Percentiles rank a stretch among this genome's conserved stretches.
Evolutionary conservation across 1,139 yeast species (phyloP).

Genomic region (Geotrichum bryndzae): DNA sequence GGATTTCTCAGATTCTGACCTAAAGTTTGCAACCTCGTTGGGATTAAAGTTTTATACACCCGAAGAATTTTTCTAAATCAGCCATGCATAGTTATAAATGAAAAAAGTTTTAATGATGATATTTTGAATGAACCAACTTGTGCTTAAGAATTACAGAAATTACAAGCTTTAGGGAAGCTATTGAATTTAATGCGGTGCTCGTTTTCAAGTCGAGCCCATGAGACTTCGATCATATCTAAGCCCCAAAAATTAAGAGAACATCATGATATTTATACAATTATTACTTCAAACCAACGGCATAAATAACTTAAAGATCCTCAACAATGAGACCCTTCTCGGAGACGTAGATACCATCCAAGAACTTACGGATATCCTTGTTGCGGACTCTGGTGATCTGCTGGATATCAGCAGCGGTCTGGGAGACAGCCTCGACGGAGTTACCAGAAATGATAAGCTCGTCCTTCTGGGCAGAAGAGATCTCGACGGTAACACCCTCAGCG

Average conservation of each 20-base stretch:
- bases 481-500: slow-evolving; percentile 88
- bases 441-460: slow-evolving; percentile 91
- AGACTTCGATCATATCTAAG: neutral
- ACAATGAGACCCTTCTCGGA: slow-evolving; percentile 90
- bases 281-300: slow-evolving; percentile 5
- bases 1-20: slow-evolving; percentile 79
- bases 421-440: slow-evolving; percentile 96
- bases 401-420: slow-evolving; percentile 97
- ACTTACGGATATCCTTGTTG: slow-evolving; percentile 99
- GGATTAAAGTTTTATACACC: slow-evolving; percentile 59
- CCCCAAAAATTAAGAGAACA: slow-evolving; percentile 4
- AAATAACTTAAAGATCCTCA: slow-evolving; percentile 46
- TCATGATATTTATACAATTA: slow-evolving; percentile 11
- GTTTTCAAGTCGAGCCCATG: slow-evolving; percentile 19
- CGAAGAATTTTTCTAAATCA: slow-evolving; percentile 46
- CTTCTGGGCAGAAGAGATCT: slow-evolving; percentile 77
- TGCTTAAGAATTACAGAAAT: neutral
- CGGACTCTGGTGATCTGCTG: slow-evolving; percentile 98
- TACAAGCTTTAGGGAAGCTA: neutral
- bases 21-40: slow-evolving; percentile 53
- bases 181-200: slow-evolving; percentile 11
- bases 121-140: neutral
- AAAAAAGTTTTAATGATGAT: neutral
- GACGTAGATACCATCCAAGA: slow-evolving; percentile 98
- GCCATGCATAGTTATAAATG: neutral